Percentiles rank a stretch among this genome's conserved stretches.
These are phyloP conservation scores for Niveomyces coronatus DNA, from an alignment of 2,329 filamentous ascomycete genomes.

Conservation along the genomic window DNA sequence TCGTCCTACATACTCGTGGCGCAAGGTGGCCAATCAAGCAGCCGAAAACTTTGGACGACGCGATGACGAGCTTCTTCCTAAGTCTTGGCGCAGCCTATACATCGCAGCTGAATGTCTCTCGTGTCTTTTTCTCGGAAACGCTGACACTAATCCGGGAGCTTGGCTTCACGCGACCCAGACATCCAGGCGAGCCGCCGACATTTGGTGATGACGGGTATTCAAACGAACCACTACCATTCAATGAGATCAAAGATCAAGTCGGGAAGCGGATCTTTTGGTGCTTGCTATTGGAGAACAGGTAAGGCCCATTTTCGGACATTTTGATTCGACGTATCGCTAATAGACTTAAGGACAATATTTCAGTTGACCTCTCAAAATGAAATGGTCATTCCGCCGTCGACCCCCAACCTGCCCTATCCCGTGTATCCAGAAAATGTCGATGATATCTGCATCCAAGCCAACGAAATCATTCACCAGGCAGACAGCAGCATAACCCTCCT, in stretches of 20 bases:
- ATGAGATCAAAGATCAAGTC: slow-evolving; percentile 63
- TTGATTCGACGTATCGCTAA: not conserved
- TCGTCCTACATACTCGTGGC: slow-evolving; percentile 59
- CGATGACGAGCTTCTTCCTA: slow-evolving; percentile 68
- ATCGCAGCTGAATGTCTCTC: slow-evolving; percentile 55
- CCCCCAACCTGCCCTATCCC: slow-evolving; percentile 65
- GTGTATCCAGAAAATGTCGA: slow-evolving; percentile 74
- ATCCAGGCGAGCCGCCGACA: slow-evolving; percentile 25
- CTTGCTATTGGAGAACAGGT: slow-evolving; percentile 63
- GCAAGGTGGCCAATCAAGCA: slow-evolving; percentile 37
- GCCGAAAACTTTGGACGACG: slow-evolving; percentile 39
- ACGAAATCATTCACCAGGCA: slow-evolving; percentile 61
- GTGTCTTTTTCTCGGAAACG: slow-evolving; percentile 63
- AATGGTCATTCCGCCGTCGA: slow-evolving; percentile 65
- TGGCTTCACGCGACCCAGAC: slow-evolving; percentile 50
- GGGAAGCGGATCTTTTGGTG: slow-evolving; percentile 79
- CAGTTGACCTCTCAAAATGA: slow-evolving; percentile 64
- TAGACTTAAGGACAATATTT: slow-evolving; percentile 51
- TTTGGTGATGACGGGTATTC: slow-evolving; percentile 31
- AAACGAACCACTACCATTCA: slow-evolving; percentile 39
- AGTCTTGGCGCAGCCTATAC: slow-evolving; percentile 58
- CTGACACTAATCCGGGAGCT: slow-evolving; percentile 59
- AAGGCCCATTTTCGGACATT: slow-evolving; percentile 15
- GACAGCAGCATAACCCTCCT: slow-evolving; percentile 58
- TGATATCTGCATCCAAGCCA: slow-evolving; percentile 66